Base-by-base conservation (phyloP, 176 grass and related monocot species). In the Typha latifolia region DNA sequence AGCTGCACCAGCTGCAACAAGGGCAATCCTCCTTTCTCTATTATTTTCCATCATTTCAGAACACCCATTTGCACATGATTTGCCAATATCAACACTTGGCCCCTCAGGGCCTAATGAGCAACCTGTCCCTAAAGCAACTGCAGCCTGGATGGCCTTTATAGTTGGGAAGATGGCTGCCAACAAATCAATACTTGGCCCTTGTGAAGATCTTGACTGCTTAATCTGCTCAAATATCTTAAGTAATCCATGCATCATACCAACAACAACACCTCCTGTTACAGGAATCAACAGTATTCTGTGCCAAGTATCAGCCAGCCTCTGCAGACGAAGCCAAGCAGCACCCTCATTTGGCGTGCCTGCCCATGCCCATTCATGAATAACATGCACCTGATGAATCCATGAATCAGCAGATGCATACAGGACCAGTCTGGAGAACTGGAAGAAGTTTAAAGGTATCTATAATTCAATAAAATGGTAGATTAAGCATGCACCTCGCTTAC, bases 291-390 rank as follows among this genome's bases (percentile, higher is more conserved):
- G 63, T 84, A 96, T 96, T 72, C 85, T 88, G 76, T 96, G 88
- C 93, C 93, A 91, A 51, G 93, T 96, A 76, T 91, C 88, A 72
- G 85, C 78, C 48, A 96, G 12, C 62, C 85, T 90, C 74, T 96
- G 88, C 23, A 96, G 51, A 2, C 93, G 88, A 13, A 96, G 93
- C 93, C 93, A 96, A 81, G 93, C 93, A 49, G 93, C 93, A 12
- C 93, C 88, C 72, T 96, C 93, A 10, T 89, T 89, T 29, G 93
- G 93, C 8, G 88, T 96, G 72, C 93, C 93, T 65, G 93, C 80
- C 93, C 93, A 96, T 74, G 93, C 93, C 88, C 93, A 96, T 66
- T 91, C 88, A 84, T 91, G 88, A 77, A 96, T 96, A 31, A 96
- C 88, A 80, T 91, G 85, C 68, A 96, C 91, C 91, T 91, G 80